Conservation (phyloP, 192 early-diverging fungal species). For the Coemansia sp. region DNA sequence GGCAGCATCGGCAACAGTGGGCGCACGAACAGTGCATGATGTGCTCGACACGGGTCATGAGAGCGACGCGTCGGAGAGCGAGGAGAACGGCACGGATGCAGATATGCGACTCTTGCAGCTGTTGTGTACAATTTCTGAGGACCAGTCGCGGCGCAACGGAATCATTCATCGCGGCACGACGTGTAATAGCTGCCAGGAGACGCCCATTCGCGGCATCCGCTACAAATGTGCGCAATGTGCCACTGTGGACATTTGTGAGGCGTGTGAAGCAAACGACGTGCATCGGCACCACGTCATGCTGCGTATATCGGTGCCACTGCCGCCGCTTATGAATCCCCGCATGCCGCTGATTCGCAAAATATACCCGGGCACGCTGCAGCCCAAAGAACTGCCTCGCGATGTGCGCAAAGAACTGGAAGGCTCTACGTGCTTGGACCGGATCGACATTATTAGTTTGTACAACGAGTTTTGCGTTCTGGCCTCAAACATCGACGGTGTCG, state of each 20-base stretch:
- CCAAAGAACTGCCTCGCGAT: conserved; percentile 18
- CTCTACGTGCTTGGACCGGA: conserved; percentile 60
- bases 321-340: conserved; percentile 81
- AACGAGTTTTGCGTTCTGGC: conserved; percentile 83
- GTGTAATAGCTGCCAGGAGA: conserved; percentile 85
- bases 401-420: conserved; percentile 14
- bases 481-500: conserved; percentile 56
- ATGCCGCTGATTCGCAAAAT: conserved; percentile 69
- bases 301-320: conserved; percentile 88
- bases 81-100: conserved; percentile 10
- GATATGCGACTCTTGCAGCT: conserved; percentile 64
- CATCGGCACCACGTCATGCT: conserved; percentile 88
- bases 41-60: conserved; percentile 11
- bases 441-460: conserved; percentile 85
- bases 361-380: conserved; percentile 67
- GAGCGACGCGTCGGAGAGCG: conserved; percentile 5
- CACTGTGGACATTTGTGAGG: conserved; percentile 89
- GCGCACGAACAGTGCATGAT: conserved; percentile 5
- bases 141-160: conserved; percentile 68
- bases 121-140: conserved; percentile 82
- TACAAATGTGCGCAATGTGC: conserved; percentile 95
- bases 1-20: background rate
- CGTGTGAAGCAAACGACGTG: conserved; percentile 80
- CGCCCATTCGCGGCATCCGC: conserved; percentile 86
- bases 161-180: conserved; percentile 80